Base-by-base conservation (phyloP, 2,329 filamentous ascomycete genomes). In the Xylariaceae sp. region DNA sequence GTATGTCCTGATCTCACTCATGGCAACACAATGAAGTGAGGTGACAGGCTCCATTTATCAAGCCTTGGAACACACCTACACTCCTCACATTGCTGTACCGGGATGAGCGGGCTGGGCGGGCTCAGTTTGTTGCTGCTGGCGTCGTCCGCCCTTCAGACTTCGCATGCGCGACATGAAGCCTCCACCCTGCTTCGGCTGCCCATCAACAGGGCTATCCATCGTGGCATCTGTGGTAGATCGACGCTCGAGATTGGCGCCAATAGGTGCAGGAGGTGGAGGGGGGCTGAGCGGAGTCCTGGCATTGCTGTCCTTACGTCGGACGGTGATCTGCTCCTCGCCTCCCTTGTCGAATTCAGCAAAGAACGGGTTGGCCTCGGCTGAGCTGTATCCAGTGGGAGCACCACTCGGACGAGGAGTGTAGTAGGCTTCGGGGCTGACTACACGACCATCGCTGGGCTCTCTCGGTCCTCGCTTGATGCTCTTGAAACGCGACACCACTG, bases 401-500 rank as follows among this genome's bases (percentile, higher is more conserved):
- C 73, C 72, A 0, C 76, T 74, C 17, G 73, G 51, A 16, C 47
- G 69, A 3, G 71, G 57, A 12, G 64, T 64, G 56, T 76, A 76
- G 14, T 66, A 67, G 19, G 69, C 73, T 16, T 86, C 84, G 0
- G 82, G 79, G 57, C 78, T 84, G 6, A 74, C 76, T 51, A 83
- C 69, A 43, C 87, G 80, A 39, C 83, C 81, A n/a, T 82, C 75
- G 19, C 75, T 73, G 53, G 78, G 80, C 19, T 83, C 80, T 45
- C 84, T 82, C 9, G 80, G 81, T n/a, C 80, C 81, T 56, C 85
- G 58, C 68, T 86, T 90, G 63, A 95, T 91, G 58, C 89, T 88
- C 39, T 91, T 87, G 68, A 99, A 88, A 50, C 92, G 89, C 68
- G 97, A 91, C 2, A 91, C 94, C 54, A 99, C 78, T 28, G 92